phyloP scores from a whole-genome alignment of 2,329 filamentous ascomycete species.

The Trichophyton verrucosum region DNA sequence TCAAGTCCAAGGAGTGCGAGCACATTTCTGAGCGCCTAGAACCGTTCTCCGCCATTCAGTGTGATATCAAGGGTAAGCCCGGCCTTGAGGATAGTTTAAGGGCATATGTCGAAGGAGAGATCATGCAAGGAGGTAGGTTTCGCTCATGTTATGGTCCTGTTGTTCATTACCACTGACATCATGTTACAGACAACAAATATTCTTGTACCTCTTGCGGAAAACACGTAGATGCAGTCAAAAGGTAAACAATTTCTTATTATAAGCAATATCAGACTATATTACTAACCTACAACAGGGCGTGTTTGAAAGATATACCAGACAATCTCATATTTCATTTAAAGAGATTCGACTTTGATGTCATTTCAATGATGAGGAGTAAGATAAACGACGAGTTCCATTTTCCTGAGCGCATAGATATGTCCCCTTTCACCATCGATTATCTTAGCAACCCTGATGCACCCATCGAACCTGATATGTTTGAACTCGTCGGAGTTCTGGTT shows the following conservation, averaged over 20 bases:
- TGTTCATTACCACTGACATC: constrained; percentile 14
- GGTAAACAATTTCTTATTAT: constrained; percentile 33
- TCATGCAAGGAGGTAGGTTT: constrained; percentile 70
- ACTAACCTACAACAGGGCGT: constrained; percentile 47
- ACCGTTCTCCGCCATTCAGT: constrained; percentile 86
- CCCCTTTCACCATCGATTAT: constrained; percentile 76
- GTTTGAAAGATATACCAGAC: constrained; percentile 82
- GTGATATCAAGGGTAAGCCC: constrained; percentile 86
- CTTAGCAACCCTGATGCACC: constrained; percentile 51
- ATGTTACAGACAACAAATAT: constrained; percentile 73
- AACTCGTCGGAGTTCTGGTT: constrained; percentile 87
- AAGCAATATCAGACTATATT: neutral
- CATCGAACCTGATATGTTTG: constrained; percentile 62
- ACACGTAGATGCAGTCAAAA: constrained; percentile 86
- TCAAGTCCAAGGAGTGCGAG: constrained; percentile 85
- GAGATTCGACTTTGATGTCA: constrained; percentile 41
- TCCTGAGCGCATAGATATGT: constrained; percentile 70
- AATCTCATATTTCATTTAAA: constrained; percentile 91
- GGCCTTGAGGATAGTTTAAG: constrained; percentile 75
- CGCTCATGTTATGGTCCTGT: neutral
- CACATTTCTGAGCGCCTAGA: constrained; percentile 88
- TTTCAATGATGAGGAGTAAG: constrained; percentile 68
- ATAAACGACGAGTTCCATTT: constrained; percentile 95
- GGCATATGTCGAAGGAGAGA: constrained; percentile 91
- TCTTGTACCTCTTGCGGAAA: constrained; percentile 83